phyloP scores from a whole-genome alignment of 2,329 filamentous ascomycete genomes.

The Neofusicoccum kwambonambiense region DNA sequence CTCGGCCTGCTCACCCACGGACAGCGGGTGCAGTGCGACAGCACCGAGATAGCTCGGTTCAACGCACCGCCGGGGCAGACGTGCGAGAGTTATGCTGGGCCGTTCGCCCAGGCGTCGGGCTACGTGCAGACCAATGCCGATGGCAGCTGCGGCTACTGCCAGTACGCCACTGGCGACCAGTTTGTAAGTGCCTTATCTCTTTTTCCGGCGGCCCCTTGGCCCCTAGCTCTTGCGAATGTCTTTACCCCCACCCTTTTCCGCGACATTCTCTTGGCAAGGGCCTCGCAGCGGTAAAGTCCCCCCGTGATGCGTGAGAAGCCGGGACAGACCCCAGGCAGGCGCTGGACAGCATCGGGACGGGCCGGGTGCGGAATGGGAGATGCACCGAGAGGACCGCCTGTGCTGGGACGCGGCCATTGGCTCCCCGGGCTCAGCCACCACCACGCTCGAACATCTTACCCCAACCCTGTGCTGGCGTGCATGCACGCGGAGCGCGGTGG shows the following conservation, averaged over 20 bases:
- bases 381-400: not conserved
- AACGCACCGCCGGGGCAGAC: constrained; percentile 57
- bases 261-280: not conserved
- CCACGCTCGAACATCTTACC: constrained; percentile 1
- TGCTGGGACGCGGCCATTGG: not conserved
- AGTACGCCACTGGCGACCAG: constrained; percentile 60
- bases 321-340: not conserved
- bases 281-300: not conserved
- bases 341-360: constrained; percentile 10
- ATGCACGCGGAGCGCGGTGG: not conserved
- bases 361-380: constrained; percentile 15
- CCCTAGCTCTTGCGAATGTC: not conserved
- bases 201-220: not conserved
- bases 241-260: not conserved
- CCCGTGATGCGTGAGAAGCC: constrained; percentile 7
- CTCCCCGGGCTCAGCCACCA: not conserved
- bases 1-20: constrained; percentile 57
- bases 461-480: not conserved
- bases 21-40: constrained; percentile 55
- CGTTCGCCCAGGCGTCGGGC: constrained; percentile 57
- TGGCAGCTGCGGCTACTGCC: constrained; percentile 64
- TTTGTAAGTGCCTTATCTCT: constrained; percentile 38
- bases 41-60: constrained; percentile 61
- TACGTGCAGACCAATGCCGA: constrained; percentile 58
- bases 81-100: constrained; percentile 59